These are phyloP conservation scores for Cucurbita ficifolia DNA, from an alignment of 306 rosid genomes.

Conservation along the genomic window DNA sequence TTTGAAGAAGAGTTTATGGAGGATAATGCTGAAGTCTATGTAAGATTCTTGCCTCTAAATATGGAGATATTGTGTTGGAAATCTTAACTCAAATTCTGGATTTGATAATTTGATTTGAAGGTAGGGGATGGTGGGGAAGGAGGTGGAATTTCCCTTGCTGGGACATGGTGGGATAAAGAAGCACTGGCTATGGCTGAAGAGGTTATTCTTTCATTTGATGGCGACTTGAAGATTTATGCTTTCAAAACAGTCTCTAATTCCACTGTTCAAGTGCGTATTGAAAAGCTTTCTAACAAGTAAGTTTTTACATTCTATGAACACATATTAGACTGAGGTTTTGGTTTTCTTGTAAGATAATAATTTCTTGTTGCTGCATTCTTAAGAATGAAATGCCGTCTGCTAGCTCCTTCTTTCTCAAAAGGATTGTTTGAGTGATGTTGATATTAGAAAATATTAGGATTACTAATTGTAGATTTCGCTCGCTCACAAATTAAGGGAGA, in stretches of 20 bases:
- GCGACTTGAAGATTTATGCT: slow-evolving; percentile 67
- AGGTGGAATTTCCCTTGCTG: slow-evolving; percentile 79
- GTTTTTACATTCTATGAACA: background rate
- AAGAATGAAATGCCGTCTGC: background rate
- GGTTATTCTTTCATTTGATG: slow-evolving; percentile 49
- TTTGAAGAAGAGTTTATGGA: slow-evolving; percentile 20
- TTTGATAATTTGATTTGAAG: slow-evolving; percentile 22
- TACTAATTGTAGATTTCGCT: background rate
- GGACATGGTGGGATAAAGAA: slow-evolving; percentile 86
- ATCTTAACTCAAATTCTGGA: background rate
- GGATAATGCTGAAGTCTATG: slow-evolving; percentile 37
- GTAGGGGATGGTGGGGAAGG: slow-evolving; percentile 87
- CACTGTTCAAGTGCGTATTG: slow-evolving; percentile 67
- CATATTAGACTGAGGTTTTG: background rate
- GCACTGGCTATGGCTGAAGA: slow-evolving; percentile 69
- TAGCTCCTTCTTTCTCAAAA: background rate
- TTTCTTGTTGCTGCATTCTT: background rate
- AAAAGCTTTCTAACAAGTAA: slow-evolving; percentile 69
- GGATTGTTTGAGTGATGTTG: background rate
- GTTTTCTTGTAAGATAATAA: background rate
- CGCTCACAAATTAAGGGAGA: background rate
- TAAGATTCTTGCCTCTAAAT: slow-evolving; percentile 12
- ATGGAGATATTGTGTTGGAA: background rate
- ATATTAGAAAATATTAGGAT: background rate
- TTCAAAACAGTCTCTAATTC: slow-evolving; percentile 51